Conservation (phyloP, 1,139 yeast species). For the Zygosaccharomyces pseudobailii region DNA sequence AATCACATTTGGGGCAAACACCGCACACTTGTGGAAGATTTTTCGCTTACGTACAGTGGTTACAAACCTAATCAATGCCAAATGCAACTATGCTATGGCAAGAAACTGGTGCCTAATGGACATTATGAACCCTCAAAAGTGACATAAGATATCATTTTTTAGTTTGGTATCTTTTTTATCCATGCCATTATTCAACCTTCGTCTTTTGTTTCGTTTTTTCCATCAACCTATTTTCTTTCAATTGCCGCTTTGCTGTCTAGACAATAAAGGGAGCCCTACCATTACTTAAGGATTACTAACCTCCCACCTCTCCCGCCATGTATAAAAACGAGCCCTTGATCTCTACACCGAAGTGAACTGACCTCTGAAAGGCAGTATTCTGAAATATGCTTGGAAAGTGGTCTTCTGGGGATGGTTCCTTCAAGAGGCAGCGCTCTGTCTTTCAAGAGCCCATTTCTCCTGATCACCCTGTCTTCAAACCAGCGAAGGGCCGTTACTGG, state of each 20-base stretch:
- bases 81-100: not conserved
- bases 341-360: not conserved
- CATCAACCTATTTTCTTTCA: not conserved
- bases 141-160: no score
- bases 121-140: no score
- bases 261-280: not conserved
- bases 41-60: no score
- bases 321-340: not conserved
- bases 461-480: constrained; percentile 52
- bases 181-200: not conserved
- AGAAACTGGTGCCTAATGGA: not conserved
- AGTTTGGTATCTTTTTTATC: no score
- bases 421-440: constrained; percentile 33
- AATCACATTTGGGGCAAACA: no score
- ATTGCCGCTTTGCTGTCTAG: not conserved
- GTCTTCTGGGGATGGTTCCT: constrained; percentile 32
- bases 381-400: constrained; percentile 28
- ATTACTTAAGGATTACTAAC: not conserved
- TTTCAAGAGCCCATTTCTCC: constrained; percentile 59
- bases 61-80: no score
- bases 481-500: constrained; percentile 81
- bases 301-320: not conserved
- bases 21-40: no score
- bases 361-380: not conserved
- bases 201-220: no score